Conservation (phyloP, 768 basidiomycete genomes). For the Rubroboletus satanas region DNA sequence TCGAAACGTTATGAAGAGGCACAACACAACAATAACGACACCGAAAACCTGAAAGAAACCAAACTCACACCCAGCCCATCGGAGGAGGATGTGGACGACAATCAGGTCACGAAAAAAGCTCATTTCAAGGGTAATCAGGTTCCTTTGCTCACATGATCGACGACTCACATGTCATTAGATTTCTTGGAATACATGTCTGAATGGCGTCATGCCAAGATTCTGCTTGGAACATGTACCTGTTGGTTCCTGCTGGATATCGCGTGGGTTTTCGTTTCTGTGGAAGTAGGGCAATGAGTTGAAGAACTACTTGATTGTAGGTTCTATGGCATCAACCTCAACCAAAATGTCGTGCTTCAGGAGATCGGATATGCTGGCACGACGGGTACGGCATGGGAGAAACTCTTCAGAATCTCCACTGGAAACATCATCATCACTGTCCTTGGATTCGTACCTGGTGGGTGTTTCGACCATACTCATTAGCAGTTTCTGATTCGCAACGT, state of each 20-base stretch:
- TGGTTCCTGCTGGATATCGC: conserved; percentile 81
- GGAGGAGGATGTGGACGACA: not conserved
- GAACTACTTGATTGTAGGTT: conserved; percentile 39
- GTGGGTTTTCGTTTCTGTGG: conserved; percentile 26
- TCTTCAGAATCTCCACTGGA: conserved; percentile 66
- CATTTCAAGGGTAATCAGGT: conserved; percentile 45
- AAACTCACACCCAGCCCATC: conserved; percentile 4
- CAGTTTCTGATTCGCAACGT: not conserved
- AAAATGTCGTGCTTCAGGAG: conserved; percentile 69
- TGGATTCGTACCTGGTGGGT: conserved; percentile 71
- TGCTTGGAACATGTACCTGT: conserved; percentile 62
- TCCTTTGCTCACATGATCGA: not conserved
- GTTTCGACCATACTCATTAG: not conserved
- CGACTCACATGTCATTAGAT: conserved; percentile 35
- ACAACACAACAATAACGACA: conserved; percentile 28
- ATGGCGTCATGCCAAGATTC: conserved; percentile 63
- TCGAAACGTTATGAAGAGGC: conserved; percentile 52
- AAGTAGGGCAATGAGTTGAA: not conserved
- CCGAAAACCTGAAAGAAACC: conserved; percentile 34
- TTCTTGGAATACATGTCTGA: conserved; percentile 66
- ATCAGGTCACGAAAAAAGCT: conserved; percentile 39
- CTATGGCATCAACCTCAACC: conserved; percentile 75
- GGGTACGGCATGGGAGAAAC: conserved; percentile 57
- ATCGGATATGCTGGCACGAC: conserved; percentile 62
- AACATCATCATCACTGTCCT: conserved; percentile 69